Percentiles rank a stretch among this genome's conserved stretches.
Evolutionary conservation across 176 grass and related monocot species (phyloP).

Genomic region (Lolium multiflorum): DNA sequence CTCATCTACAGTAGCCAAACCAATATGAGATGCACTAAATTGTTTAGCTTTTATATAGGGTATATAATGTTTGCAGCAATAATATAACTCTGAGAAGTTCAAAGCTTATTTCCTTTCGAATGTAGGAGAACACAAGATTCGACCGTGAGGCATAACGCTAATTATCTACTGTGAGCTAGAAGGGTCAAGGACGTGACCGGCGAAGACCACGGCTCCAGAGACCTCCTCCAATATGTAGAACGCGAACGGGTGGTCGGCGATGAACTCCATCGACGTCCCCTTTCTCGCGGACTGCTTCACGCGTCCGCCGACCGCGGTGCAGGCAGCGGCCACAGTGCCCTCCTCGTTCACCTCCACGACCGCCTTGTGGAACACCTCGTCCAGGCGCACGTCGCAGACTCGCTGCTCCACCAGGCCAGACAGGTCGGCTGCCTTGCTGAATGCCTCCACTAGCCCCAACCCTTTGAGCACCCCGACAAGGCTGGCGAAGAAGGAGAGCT

Average conservation of each 20-base stretch:
- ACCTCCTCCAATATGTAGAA: slow-evolving; percentile 14
- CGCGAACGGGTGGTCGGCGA: slow-evolving; percentile 15
- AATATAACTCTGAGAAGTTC: too few relatives aligned
- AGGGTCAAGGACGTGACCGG: slow-evolving; percentile 5
- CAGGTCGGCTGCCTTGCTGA: neutral
- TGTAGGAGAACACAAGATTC: too few relatives aligned
- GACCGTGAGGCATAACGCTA: neutral
- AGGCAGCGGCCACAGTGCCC: neutral
- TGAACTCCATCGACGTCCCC: neutral
- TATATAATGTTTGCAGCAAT: too few relatives aligned
- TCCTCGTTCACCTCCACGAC: slow-evolving; percentile 21
- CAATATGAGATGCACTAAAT: too few relatives aligned
- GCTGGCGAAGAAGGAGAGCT: slow-evolving; percentile 11
- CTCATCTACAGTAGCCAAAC: too few relatives aligned
- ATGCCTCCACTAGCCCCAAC: neutral
- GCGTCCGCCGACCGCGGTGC: neutral
- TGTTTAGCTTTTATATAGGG: too few relatives aligned
- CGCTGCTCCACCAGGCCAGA: neutral
- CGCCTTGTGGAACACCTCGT: slow-evolving; percentile 20
- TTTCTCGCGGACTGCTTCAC: neutral
- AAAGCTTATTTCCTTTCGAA: too few relatives aligned
- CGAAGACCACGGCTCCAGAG: neutral
- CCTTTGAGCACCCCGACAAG: neutral
- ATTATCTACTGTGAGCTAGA: neutral
- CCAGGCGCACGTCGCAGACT: neutral